Evolutionary conservation across 208 protist genomes (phyloP).

Genomic region (Leishmania tropica): DNA sequence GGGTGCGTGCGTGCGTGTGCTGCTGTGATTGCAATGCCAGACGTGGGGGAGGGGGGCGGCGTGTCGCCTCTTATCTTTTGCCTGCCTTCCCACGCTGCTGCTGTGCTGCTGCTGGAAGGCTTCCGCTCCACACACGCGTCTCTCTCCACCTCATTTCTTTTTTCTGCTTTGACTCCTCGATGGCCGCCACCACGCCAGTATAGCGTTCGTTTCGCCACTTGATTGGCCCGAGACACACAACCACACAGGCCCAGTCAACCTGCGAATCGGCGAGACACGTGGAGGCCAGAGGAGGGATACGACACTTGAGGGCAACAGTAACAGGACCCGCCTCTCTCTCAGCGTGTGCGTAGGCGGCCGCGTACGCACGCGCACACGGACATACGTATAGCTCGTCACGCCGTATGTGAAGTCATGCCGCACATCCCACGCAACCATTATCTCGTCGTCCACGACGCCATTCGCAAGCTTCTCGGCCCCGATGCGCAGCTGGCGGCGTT

Average conservation of each 20-base stretch:
- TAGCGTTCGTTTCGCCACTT: too few relatives aligned
- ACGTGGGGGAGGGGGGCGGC: neutral
- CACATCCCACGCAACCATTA: conserved; percentile 73
- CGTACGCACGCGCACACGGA: neutral
- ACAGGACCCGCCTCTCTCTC: neutral
- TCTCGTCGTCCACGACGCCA: conserved; percentile 78
- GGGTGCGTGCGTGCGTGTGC: neutral
- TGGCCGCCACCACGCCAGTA: neutral
- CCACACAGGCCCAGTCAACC: neutral
- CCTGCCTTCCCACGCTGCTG: neutral
- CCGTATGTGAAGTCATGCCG: conserved; percentile 6
- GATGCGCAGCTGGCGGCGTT: conserved; percentile 72
- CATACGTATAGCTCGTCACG: neutral
- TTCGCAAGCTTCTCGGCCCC: conserved; percentile 52
- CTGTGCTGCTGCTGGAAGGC: neutral
- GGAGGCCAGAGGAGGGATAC: neutral
- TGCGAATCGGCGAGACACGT: neutral
- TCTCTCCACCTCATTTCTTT: neutral
- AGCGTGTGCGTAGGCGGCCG: neutral
- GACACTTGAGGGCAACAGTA: neutral
- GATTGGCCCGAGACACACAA: neutral
- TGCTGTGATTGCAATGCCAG: neutral
- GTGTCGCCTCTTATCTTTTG: neutral
- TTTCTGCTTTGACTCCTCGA: neutral
- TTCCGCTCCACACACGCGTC: neutral